Evolutionary conservation across 352 stramenopile species (phyloP), one percentile per base, ranked within the genome.

Genomic region (Globisporangium recalcitrans): DNA sequence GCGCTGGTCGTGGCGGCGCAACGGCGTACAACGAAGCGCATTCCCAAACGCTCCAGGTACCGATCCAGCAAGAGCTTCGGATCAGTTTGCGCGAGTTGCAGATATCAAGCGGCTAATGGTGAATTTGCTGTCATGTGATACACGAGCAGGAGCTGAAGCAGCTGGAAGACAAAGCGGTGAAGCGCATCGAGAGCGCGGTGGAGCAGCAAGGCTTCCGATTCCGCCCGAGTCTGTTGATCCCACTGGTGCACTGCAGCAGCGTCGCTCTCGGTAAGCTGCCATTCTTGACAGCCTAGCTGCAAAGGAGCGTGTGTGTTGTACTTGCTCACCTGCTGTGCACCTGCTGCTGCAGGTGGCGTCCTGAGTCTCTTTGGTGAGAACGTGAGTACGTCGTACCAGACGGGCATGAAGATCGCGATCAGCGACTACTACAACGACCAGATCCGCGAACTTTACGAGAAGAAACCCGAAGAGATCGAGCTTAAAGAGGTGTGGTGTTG

Each of bases 351-450:
- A 89, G 82, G 79, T 8, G 69, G 71, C 2, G 61, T 68, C 8
- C 46, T 90, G 53, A 77, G 66, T 59, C 56, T 75, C 9, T 75
- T 90, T 70, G 74, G 83, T 1, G 83, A 89, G 55, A 68, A 65
- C 16, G 68, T 88, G 57, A 88, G 80, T 48, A 78, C 70, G 13
- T 83, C 83, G n/a, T 91, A 89, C 62, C 57, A 86, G 56, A 76
- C 72, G 6, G 85, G 85, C 19, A 71, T 91, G 40, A 95, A 93
- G 65, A 75, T 78, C 60, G 85, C 82, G 3, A 82, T 93, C 48
- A 84, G 78, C 34, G 85, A 95, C 58, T 92, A 91, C 70, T 95
- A 93, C 71, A 95, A 95, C 69, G 85, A 95, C 67, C 85, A 95
- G 61, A 93, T 95, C 52, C 83, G 85, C 19, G 85, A 95, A 59